phyloP scores from a whole-genome alignment of 768 basidiomycete genomes.

The Mrakia blollopis region DNA sequence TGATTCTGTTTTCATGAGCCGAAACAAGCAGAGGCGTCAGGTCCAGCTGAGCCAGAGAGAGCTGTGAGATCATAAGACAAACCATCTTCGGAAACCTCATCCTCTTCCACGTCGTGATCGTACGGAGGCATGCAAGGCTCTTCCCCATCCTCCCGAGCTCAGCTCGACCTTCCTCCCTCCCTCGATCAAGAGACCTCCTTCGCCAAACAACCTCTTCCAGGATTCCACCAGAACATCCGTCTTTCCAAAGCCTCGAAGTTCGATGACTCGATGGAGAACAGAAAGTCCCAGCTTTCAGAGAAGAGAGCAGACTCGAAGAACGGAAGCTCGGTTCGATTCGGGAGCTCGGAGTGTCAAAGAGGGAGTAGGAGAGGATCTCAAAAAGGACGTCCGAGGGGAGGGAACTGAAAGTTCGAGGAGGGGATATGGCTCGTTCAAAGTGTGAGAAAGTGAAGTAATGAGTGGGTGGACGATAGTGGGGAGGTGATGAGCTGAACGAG shows the following conservation, averaged over 20 bases:
- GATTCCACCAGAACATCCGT: too few species aligned
- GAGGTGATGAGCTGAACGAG: too few species aligned
- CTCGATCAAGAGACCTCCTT: not conserved
- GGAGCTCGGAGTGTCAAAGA: not conserved
- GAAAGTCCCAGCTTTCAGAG: not conserved
- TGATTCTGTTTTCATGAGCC: too few species aligned
- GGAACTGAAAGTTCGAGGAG: not conserved
- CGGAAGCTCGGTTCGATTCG: not conserved
- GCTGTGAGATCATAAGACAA: too few species aligned
- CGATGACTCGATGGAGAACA: not conserved
- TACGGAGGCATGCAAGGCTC: too few species aligned
- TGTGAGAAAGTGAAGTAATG: too few species aligned
- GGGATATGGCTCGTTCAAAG: not conserved
- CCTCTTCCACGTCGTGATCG: not conserved
- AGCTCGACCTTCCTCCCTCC: not conserved
- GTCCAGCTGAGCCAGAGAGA: too few species aligned
- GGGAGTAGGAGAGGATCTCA: not conserved
- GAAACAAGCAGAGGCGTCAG: too few species aligned
- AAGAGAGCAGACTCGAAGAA: not conserved
- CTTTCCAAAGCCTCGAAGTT: not conserved
- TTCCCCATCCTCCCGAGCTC: too few species aligned
- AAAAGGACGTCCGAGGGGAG: not conserved
- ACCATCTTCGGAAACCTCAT: too few species aligned
- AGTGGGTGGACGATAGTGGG: too few species aligned
- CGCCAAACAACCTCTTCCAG: not conserved